Evolutionary conservation across 164 flowering plant species (phyloP).

Genomic region (Umbellularia californica): DNA sequence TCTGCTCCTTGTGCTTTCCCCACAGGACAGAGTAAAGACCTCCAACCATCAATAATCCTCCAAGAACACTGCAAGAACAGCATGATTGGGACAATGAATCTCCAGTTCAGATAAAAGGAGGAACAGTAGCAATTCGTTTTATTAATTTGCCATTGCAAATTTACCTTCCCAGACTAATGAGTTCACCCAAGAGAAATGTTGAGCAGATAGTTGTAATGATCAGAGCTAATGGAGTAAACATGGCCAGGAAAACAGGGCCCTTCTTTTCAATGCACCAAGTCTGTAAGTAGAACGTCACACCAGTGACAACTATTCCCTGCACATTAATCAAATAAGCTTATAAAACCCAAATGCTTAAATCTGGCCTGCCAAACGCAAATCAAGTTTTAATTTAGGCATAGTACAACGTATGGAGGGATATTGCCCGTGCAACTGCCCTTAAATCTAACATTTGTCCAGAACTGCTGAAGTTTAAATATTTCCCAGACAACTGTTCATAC

Average conservation of each 20-base stretch:
- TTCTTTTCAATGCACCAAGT: slow-evolving; percentile 69
- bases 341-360: too few species aligned
- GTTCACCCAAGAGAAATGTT: slow-evolving; percentile 48
- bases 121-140: background rate
- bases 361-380: too few species aligned
- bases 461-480: too few species aligned
- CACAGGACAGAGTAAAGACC: slow-evolving; percentile 19
- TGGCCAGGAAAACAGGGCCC: slow-evolving; percentile 73
- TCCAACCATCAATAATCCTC: slow-evolving; percentile 17
- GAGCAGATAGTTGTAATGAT: slow-evolving; percentile 52
- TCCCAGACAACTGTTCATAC: too few species aligned
- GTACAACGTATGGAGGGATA: too few species aligned
- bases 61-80: slow-evolving; percentile 15
- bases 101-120: background rate
- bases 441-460: too few species aligned
- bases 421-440: too few species aligned
- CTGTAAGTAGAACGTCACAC: slow-evolving; percentile 47
- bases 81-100: background rate
- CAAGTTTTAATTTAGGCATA: too few species aligned
- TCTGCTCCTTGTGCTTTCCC: slow-evolving; percentile 15
- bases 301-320: slow-evolving; percentile 47
- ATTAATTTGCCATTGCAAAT: background rate
- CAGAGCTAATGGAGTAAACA: slow-evolving; percentile 55
- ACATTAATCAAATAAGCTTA: background rate
- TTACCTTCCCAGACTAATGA: slow-evolving; percentile 61